phyloP scores from a whole-genome alignment of 1,284 basidiomycete genomes.

The Malassezia equina region DNA sequence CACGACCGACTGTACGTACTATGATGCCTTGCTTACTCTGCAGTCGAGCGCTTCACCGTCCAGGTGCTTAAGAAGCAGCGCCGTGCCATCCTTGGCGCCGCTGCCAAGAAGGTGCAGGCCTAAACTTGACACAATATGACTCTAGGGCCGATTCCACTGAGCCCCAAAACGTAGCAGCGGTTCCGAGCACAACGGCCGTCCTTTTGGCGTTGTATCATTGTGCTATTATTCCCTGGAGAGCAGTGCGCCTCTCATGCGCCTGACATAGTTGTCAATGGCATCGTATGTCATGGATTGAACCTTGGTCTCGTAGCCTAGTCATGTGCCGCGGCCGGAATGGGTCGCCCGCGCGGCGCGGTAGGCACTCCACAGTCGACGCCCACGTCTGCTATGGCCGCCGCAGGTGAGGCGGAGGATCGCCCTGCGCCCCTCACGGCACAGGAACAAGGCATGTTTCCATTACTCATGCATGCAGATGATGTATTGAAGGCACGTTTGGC shows the following conservation, averaged over 20 bases:
- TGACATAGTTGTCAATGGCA: conserved; percentile 13
- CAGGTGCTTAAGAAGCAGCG: conserved; percentile 54
- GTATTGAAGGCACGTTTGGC: conserved; percentile 10
- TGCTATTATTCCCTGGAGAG: conserved; percentile 20
- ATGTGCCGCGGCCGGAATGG: neutral
- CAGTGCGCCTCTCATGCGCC: conserved; percentile 9
- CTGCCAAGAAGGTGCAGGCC: conserved; percentile 38
- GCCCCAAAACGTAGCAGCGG: conserved; percentile 15
- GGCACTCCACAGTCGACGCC: neutral
- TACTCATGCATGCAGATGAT: conserved; percentile 3
- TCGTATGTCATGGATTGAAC: conserved; percentile 2
- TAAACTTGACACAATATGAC: conserved; percentile 20
- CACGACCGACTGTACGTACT: conserved; percentile 60
- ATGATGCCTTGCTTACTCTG: conserved; percentile 2
- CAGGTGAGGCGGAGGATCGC: neutral
- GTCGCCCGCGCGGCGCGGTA: no score
- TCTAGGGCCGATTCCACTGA: neutral
- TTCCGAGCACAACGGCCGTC: conserved; percentile 2
- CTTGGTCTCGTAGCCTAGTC: neutral
- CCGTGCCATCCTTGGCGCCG: conserved; percentile 48
- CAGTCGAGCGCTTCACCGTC: conserved; percentile 64
- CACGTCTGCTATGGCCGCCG: neutral
- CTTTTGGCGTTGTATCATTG: conserved; percentile 5
- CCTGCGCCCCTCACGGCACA: neutral
- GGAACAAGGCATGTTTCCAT: conserved; percentile 9